phyloP scores from a whole-genome alignment of 2,329 filamentous ascomycete genomes.

The Blumeriella jaapii region DNA sequence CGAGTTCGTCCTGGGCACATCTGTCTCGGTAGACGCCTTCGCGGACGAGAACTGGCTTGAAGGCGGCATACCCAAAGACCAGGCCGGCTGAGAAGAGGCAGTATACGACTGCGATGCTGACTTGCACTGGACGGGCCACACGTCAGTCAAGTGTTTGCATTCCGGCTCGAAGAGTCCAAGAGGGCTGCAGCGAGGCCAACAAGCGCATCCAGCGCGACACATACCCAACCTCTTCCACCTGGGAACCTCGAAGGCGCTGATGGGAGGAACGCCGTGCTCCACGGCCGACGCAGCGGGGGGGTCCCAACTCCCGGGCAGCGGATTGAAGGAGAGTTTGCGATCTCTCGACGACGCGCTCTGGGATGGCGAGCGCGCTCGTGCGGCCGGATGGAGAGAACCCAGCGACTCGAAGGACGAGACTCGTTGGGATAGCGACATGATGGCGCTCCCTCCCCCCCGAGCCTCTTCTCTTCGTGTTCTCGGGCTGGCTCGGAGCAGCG shows the following conservation, averaged over 20 bases:
- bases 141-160: conserved; percentile 9
- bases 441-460: background rate
- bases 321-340: conserved; percentile 21
- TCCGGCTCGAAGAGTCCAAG: no score
- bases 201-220: conserved; percentile 3
- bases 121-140: conserved; percentile 42
- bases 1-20: conserved; percentile 44
- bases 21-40: conserved; percentile 59
- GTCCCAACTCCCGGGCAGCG: conserved; percentile 17
- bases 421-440: conserved; percentile 21
- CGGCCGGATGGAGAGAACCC: conserved; percentile 11
- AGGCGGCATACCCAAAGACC: conserved; percentile 74
- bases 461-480: no score
- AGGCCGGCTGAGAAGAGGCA: conserved; percentile 70
- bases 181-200: no score
- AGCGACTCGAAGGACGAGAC: conserved; percentile 22
- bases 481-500: no score
- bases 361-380: conserved; percentile 15
- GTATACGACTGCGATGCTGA: conserved; percentile 56
- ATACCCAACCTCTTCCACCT: conserved; percentile 27
- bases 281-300: conserved; percentile 9
- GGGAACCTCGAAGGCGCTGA: conserved; percentile 31
- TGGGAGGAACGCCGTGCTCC: conserved; percentile 11
- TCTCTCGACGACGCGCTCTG: conserved; percentile 8
- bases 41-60: conserved; percentile 68